Percentiles rank a stretch among this genome's conserved stretches.
Conservation (phyloP, 805 yeast species). For the Ogataea angusta region DNA sequence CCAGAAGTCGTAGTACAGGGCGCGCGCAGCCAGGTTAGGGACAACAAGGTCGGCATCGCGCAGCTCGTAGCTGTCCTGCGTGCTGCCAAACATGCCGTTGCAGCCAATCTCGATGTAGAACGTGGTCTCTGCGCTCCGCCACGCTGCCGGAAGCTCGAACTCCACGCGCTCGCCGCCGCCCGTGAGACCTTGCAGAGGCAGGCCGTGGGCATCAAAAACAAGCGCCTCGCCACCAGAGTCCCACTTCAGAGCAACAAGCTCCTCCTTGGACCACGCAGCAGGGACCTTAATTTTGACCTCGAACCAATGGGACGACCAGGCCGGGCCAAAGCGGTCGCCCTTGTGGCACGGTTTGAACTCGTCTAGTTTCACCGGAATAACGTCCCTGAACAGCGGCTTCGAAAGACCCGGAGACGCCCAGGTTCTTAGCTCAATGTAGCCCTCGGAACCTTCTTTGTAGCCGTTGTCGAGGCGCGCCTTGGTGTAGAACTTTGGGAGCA, state of each 20-base stretch:
- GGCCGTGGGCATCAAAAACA: constrained; percentile 63
- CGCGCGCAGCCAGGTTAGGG: constrained; percentile 79
- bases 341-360: constrained; percentile 56
- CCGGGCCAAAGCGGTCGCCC: constrained; percentile 85
- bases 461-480: constrained; percentile 48
- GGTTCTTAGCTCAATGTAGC: constrained; percentile 55
- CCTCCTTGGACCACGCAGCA: constrained; percentile 48
- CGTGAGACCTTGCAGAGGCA: constrained; percentile 79
- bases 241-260: constrained; percentile 69
- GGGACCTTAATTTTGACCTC: constrained; percentile 66
- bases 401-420: constrained; percentile 71
- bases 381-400: constrained; percentile 62
- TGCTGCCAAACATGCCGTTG: constrained; percentile 84
- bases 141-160: constrained; percentile 59
- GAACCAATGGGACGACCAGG: constrained; percentile 98
- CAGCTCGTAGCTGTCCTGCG: constrained; percentile 62
- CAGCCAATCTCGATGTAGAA: constrained; percentile 90
- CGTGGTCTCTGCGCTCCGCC: constrained; percentile 52
- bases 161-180: constrained; percentile 81
- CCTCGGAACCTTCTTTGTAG: constrained; percentile 28
- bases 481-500: constrained; percentile 80
- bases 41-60: constrained; percentile 71
- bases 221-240: constrained; percentile 86
- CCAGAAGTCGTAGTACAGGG: constrained; percentile 78
- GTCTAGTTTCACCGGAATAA: constrained; percentile 46